phyloP scores from a whole-genome alignment of 1,139 yeast genomes.

The Candida neerlandica region DNA sequence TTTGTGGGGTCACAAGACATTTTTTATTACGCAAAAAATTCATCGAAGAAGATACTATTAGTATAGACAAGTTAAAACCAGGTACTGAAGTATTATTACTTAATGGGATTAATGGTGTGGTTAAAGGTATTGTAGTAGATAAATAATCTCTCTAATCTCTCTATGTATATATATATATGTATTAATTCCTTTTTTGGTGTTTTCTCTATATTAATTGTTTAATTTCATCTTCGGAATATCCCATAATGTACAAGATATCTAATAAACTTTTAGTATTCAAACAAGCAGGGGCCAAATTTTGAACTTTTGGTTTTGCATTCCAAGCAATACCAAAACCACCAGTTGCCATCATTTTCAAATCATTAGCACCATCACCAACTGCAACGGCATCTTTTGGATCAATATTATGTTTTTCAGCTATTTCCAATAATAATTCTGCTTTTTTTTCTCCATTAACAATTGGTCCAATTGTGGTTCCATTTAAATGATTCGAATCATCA shows the following conservation, averaged over 20 bases:
- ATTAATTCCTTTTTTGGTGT: no score
- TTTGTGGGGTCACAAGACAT: conserved; percentile 82
- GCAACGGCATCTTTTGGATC: conserved; percentile 68
- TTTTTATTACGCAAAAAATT: conserved; percentile 57
- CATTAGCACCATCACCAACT: conserved; percentile 98
- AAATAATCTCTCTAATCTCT: neutral
- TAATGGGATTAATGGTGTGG: conserved; percentile 85
- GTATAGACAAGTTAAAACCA: conserved; percentile 42
- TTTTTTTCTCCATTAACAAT: conserved; percentile 86
- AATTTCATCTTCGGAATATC: conserved; percentile 66
- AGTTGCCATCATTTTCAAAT: conserved; percentile 84
- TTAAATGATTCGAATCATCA: conserved; percentile 50
- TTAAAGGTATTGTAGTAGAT: conserved; percentile 53
- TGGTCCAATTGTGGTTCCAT: conserved; percentile 65
- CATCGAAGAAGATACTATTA: conserved; percentile 58
- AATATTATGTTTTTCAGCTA: conserved; percentile 66
- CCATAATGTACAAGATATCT: conserved; percentile 81
- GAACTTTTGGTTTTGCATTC: conserved; percentile 96
- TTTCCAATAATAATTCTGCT: conserved; percentile 68
- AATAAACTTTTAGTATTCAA: conserved; percentile 70
- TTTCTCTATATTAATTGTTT: conserved; percentile 25
- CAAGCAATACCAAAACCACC: conserved; percentile 97
- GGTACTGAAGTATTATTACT: conserved; percentile 75
- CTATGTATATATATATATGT: conserved; percentile 11
- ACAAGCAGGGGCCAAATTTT: conserved; percentile 75